A percentile compares a stretch with the other conserved stretches of the same genome.
These are phyloP conservation scores for Termitomyces sp. DNA, from an alignment of 768 basidiomycete species.

Conservation along the genomic window DNA sequence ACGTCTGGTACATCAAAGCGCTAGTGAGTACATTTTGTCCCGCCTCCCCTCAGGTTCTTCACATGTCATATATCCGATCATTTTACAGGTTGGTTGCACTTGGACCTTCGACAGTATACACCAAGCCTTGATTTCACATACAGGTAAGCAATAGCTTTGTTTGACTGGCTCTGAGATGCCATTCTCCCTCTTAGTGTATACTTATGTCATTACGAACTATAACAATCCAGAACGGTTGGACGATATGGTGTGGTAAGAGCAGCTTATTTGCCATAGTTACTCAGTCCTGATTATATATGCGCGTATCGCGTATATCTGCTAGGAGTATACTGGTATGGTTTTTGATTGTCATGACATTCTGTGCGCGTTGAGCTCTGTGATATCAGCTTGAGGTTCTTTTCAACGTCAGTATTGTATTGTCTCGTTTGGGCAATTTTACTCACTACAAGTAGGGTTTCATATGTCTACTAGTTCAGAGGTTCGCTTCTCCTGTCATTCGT, in stretches of 20 bases:
- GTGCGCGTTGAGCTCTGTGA: not conserved
- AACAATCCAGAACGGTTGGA: constrained; percentile 32
- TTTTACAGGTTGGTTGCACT: constrained; percentile 36
- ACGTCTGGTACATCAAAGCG: constrained; percentile 46
- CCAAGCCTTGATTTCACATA: constrained; percentile 50
- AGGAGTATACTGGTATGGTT: constrained; percentile 47
- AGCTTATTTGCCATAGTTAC: not conserved
- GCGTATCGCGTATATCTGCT: not conserved
- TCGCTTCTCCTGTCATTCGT: constrained; percentile 1
- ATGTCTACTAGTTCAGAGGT: constrained; percentile 53
- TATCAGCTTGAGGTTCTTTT: constrained; percentile 50
- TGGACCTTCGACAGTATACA: constrained; percentile 48
- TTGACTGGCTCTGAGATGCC: not conserved
- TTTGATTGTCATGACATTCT: not conserved
- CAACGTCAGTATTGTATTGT: constrained; percentile 30
- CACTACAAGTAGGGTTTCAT: constrained; percentile 37
- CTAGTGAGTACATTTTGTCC: constrained; percentile 27
- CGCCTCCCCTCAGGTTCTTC: not conserved
- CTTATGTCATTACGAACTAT: constrained; percentile 48
- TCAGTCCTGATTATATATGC: not conserved
- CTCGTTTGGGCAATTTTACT: not conserved
- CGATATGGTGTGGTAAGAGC: constrained; percentile 41
- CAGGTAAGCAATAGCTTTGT: constrained; percentile 24
- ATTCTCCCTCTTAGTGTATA: constrained; percentile 35
- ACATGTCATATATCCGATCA: not conserved